These are phyloP conservation scores for Tetrahymena borealis DNA, from an alignment of 73 alveolate genomes.

Conservation along the genomic window DNA sequence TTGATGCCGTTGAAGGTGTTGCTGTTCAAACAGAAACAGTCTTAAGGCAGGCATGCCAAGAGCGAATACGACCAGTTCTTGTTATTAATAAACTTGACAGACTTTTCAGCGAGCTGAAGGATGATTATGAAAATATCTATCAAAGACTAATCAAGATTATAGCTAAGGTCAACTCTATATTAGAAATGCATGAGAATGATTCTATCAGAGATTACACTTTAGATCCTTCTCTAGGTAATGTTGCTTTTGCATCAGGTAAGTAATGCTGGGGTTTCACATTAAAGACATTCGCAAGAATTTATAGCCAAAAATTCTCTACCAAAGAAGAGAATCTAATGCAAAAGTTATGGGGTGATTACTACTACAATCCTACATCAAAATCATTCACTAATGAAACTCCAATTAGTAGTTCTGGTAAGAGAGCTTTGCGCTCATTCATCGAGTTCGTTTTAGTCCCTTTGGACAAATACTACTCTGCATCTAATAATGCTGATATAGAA, in stretches of 20 bases:
- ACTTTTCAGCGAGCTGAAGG: conserved; percentile 67
- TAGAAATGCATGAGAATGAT: conserved; percentile 69
- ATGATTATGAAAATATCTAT: conserved; percentile 82
- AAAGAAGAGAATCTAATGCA: conserved; percentile 48
- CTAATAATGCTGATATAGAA: conserved; percentile 57
- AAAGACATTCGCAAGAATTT: conserved; percentile 92
- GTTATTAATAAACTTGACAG: conserved; percentile 91
- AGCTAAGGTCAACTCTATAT: conserved; percentile 65
- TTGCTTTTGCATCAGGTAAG: conserved; percentile 95
- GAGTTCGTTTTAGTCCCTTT: conserved; percentile 83
- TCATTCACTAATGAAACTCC: conserved; percentile 22
- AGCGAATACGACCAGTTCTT: conserved; percentile 80
- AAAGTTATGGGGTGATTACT: conserved; percentile 88
- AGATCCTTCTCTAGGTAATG: conserved; percentile 87
- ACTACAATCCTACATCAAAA: conserved; percentile 49
- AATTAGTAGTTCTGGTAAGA: conserved; percentile 51
- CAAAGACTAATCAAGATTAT: conserved; percentile 56
- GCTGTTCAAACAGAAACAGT: conserved; percentile 92
- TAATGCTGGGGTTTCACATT: conserved; percentile 97
- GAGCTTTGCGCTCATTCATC: conserved; percentile 73
- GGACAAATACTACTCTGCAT: conserved; percentile 44
- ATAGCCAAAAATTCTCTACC: conserved; percentile 72
- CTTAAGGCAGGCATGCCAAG: conserved; percentile 84
- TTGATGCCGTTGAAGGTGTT: conserved; percentile 89
- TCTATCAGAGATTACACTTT: conserved; percentile 44